Evolutionary conservation across 768 basidiomycete genomes (phyloP), one percentile per base, ranked within the genome.

Genomic region (Omphalotus guepiniiformis): DNA sequence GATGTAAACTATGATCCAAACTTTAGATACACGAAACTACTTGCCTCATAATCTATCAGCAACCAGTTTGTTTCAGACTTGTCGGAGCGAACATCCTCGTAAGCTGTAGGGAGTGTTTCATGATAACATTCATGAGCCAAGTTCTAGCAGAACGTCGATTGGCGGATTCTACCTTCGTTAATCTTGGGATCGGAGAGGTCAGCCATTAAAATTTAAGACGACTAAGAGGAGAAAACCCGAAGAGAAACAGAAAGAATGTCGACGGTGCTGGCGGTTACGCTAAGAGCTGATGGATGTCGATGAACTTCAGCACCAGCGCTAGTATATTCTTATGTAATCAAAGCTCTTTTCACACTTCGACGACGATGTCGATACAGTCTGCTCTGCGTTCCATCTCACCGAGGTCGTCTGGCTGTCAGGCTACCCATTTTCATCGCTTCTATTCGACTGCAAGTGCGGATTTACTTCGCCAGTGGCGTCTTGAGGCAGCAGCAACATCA

Each of bases 1-100:
- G n/a, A n/a, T n/a, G n/a, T n/a, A n/a, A n/a, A n/a, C n/a, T n/a
- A n/a, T n/a, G 22, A 15, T 4, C 15, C 41, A 29, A 42, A 22
- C 19, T 29, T 30, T 30, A 34, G 21, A n/a, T 27, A 19, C 27
- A 32, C 5, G 25, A 38, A 21, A 8, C 9, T 47, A 6, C 35
- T 47, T 74, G 60, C 84, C 72, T 87, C 85, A 64, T 97, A 98
- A 63, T 95, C 89, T 49, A 96, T 68, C 48, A 97, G 72, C 37
- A 94, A 61, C 93, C 93, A 97, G 63, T 88, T 96, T 26, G 82
- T 88, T 25, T 89, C 87, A 30, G 83, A 75, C 61, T 93, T 93
- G 75, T 90, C 83, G 52, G 73, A 75, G 55, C 93, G 84, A 46
- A 96, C 85, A 55, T 93, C 88, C 64, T 79, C 73, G 75, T 96